Evolutionary conservation across 2,329 filamentous ascomycete species (phyloP), one percentile per base, ranked within the genome.

Genomic region (Botrytis paeoniae): DNA sequence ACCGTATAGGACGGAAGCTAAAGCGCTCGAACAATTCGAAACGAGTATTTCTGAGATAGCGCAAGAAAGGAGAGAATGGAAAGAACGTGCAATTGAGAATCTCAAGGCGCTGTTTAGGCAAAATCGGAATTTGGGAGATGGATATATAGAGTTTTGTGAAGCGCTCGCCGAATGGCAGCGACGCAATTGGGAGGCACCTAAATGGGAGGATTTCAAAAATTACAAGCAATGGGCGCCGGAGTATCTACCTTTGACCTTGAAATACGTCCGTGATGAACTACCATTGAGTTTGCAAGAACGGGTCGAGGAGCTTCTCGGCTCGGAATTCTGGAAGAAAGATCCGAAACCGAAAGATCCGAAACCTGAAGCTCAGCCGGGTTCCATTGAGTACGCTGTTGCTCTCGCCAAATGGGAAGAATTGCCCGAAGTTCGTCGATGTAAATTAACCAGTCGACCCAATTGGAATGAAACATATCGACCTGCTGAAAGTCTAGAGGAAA

Each of bases 321-420:
- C n/a, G 48, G 65, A 57, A 16, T 57, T 68, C 22, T 68, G 65
- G 65, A 37, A 18, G 12, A 57, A 68, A 20, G 48, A 57, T 2
- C 65, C 65, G 0, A 68, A 68, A 5, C 25, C 39, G 12, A 57
- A 68, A 20, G 48, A 57, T 2, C 65, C 65, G 0, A 68, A 68
- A 5, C 25, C 39, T 16, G 35, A 68, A 25, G 48, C 35, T 10
- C 65, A 41, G 1, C 65, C 35, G 10, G 65, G 65, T 0, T 57
- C 65, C 6, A 68, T 68, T 2, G 65, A 68, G 16, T 68, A 68
- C 10, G 65, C 65, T n/a, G 22, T 68, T n/a, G 65, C 65, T 3
- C 7, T 68, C 10, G 65, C 65, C 3, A 2, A 41, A 10, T 68
- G 65, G 65, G 65, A 68, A 22, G 16, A 9, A 18, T n/a, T 16